A percentile compares a stretch with the other conserved stretches of the same genome.
phyloP scores from a whole-genome alignment of 2,329 filamentous ascomycete species.

The Botrytis aclada region DNA sequence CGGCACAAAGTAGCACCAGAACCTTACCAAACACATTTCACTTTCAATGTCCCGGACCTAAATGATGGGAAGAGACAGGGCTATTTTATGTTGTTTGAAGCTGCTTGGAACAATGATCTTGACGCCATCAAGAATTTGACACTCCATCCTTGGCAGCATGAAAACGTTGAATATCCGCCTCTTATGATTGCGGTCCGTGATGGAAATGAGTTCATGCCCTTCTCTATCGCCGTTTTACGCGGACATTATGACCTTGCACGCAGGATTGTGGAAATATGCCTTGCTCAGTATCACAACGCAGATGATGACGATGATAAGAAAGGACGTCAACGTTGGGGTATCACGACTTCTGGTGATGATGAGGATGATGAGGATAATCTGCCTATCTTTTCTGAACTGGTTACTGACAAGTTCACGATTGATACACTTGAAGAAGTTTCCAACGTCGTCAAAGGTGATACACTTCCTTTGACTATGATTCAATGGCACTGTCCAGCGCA shows the following conservation, averaged over 20 bases:
- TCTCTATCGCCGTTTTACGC: conserved; percentile 64
- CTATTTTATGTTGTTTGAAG: conserved; percentile 69
- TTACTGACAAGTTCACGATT: conserved; percentile 69
- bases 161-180: conserved; percentile 52
- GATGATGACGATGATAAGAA: conserved; percentile 30
- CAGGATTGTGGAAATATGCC: conserved; percentile 66
- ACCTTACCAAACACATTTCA: conserved; percentile 27
- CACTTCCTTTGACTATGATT: conserved; percentile 55
- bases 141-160: conserved; percentile 52
- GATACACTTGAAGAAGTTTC: conserved; percentile 71
- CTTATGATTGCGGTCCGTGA: conserved; percentile 63
- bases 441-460: conserved; percentile 63
- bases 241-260: conserved; percentile 63
- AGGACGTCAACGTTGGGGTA: conserved; percentile 40
- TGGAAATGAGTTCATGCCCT: conserved; percentile 46
- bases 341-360: conserved; percentile 44
- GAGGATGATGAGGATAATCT: conserved; percentile 37
- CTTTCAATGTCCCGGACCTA: conserved; percentile 39
- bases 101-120: conserved; percentile 68
- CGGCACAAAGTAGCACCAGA: conserved; percentile 4
- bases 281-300: conserved; percentile 63
- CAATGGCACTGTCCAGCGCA: conserved; percentile 39
- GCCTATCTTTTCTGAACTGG: conserved; percentile 51
- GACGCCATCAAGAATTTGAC: conserved; percentile 63
- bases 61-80: conserved; percentile 53